Percentiles rank a stretch among this genome's conserved stretches.
These are phyloP conservation scores for Tilletia horrida DNA, from an alignment of 1,284 basidiomycete species.

Conservation along the genomic window DNA sequence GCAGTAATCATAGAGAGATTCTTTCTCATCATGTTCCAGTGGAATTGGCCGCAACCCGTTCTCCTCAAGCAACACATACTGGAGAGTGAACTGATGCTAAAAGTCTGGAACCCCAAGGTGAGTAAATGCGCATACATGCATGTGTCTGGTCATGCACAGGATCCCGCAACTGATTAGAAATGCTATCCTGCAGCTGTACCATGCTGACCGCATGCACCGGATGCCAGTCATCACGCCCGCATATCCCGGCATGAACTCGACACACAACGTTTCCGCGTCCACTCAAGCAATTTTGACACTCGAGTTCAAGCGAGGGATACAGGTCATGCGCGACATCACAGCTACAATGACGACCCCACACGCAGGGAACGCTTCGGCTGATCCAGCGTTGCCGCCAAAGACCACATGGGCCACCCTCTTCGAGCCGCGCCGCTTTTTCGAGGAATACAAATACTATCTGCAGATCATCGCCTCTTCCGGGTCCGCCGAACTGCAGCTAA, in stretches of 20 bases:
- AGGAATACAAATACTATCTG: conserved; percentile 95
- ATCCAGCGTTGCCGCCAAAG: neutral
- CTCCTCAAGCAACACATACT: conserved; percentile 79
- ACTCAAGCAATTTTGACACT: conserved; percentile 95
- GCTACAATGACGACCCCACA: conserved; percentile 77
- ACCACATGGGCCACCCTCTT: conserved; percentile 70
- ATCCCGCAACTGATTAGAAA: neutral
- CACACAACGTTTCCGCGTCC: conserved; percentile 92
- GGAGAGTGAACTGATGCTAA: conserved; percentile 84
- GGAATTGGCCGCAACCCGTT: conserved; percentile 97
- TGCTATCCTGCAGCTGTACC: conserved; percentile 68
- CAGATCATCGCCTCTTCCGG: conserved; percentile 87
- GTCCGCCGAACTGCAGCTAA: conserved; percentile 79
- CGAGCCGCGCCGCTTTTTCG: conserved; percentile 91
- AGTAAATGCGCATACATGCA: conserved; percentile 22
- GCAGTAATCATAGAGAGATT: conserved; percentile 94
- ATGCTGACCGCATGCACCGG: conserved; percentile 83
- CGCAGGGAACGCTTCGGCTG: conserved; percentile 19
- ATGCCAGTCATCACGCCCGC: conserved; percentile 99
- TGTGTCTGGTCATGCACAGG: neutral
- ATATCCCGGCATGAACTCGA: conserved; percentile 99
- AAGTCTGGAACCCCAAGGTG: conserved; percentile 97
- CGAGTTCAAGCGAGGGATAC: conserved; percentile 89
- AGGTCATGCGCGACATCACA: conserved; percentile 88
- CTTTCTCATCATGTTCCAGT: conserved; percentile 95